Base-by-base conservation (phyloP, 345 rosid genomes). In the Sisymbrium altissimum region DNA sequence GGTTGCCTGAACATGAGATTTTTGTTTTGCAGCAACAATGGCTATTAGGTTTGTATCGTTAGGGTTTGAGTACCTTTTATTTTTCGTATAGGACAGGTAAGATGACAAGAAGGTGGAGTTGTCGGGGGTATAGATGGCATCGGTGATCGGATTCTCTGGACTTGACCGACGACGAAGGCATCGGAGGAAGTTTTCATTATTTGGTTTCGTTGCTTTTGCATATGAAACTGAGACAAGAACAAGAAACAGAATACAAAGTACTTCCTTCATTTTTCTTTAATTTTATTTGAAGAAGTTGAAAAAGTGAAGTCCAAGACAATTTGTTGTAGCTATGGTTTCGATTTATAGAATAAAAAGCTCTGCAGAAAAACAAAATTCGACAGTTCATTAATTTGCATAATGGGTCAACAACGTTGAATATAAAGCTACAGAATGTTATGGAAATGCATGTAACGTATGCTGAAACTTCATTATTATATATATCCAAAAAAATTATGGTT, bases 1-100 rank as follows among this genome's bases (percentile, higher is more conserved):
- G 9, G 81, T 62, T 1, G 81, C 69, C 27, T 72, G 73, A 49
- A 78, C 63, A 71, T 78, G 77, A 23, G 75, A 70, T 35, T 55
- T 54, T 25, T 70, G 62, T 33, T 64, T 13, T 9, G 73, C 76
- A 3, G 70, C 65, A 12, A 76, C 19, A 14, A 76, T 76, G 35
- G 65, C 71, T n/a, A 70, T 21, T 33, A 71, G 75, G 6, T 63
- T 76, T 14, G 50, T 33, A 7, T 50, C 11, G 5, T 50, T 63
- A 32, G 77, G 70, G 61, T 21, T 64, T 33, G 50, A 62, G 44
- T 1, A 29, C 35, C 62, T 63, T 54, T 50, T 41, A 55, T 72
- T 72, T 17, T 35, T 64, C 50, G 59, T 21, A 38, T 61, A 62
- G 48, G 68, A 61, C 27, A 43, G 6, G 61, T 21, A 61, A 72